Evolutionary conservation across 2,329 filamentous ascomycete genomes (phyloP), one percentile per base, ranked within the genome.

Genomic region (Fusarium sp.): DNA sequence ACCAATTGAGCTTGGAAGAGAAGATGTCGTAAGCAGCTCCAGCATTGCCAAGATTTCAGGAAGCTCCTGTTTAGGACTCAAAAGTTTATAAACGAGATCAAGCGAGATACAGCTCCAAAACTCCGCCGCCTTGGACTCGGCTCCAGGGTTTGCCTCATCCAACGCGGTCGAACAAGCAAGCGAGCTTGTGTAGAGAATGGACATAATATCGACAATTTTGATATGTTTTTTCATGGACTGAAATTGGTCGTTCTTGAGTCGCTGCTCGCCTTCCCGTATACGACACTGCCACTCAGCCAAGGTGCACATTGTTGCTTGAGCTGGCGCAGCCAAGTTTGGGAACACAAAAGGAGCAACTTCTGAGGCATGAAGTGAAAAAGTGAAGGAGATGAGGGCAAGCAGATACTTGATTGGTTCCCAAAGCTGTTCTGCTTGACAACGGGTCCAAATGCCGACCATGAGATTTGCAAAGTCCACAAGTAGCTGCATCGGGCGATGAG

Each of bases 21-120:
- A 82, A 6, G 90, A 92, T 1, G 88, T 90, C 32, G 82, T 81
- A 2, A 95, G 76, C 43, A 93, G 80, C 23, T 83, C 80, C 9
- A 93, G 77, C 78, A 88, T 88, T 25, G 82, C 79, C 2, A 84
- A 76, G 49, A 91, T 88, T 45, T 92, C 87, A 2, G 79, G 73
- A 1, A 86, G 76, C 1, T 84, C 83, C 57, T 93, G 89, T 50
- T 87, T 87, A 27, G 84, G 84, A 56, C 84, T 87, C 2, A 94
- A 80, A 66, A 91, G 83, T 51, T 90, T 78, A 11, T 91, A 75
- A 9, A 89, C 82, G 61, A 90, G 87, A 39, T 90, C 84, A 21
- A 86, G 82, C 4, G 88, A 83, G 57, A 93, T 84, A 33, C 80
- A 75, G 57, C 80, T 82, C 91, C 91, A 95, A 67, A 93, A 90